Conservation (phyloP, 2,329 filamentous ascomycete species). For the Xylaria sp. region DNA sequence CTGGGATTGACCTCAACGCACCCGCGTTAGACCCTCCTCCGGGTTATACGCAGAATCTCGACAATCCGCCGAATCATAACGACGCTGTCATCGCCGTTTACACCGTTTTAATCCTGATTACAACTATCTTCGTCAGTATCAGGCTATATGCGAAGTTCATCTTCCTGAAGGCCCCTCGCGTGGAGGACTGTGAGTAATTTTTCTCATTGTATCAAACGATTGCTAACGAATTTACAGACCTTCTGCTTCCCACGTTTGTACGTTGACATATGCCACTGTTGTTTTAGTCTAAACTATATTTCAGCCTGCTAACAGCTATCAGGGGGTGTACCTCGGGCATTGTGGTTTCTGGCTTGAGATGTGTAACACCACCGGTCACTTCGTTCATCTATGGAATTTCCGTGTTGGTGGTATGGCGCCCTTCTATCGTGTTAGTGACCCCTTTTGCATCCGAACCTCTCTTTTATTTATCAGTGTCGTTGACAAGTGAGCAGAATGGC, state of each 20-base stretch:
- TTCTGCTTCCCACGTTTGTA: constrained; percentile 18
- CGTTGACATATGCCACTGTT: background rate
- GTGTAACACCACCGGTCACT: constrained; percentile 17
- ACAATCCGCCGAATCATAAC: constrained; percentile 19
- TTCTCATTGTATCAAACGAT: background rate
- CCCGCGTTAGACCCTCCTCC: constrained; percentile 8
- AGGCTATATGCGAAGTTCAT: constrained; percentile 23
- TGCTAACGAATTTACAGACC: constrained; percentile 9
- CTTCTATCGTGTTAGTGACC: constrained; percentile 12
- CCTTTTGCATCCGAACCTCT: background rate
- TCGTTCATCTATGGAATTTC: constrained; percentile 22
- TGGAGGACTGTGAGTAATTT: constrained; percentile 22
- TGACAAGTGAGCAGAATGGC: constrained; percentile 11
- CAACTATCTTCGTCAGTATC: constrained; percentile 17
- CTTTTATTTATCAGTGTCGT: background rate
- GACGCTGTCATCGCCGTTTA: constrained; percentile 16
- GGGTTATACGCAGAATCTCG: constrained; percentile 9
- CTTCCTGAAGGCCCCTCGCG: constrained; percentile 14
- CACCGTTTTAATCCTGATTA: constrained; percentile 2
- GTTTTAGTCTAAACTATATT: background rate
- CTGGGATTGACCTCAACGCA: constrained; percentile 17
- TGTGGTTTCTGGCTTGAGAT: constrained; percentile 21
- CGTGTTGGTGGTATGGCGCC: constrained; percentile 13
- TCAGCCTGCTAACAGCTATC: constrained; percentile 3
- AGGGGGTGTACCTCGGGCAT: constrained; percentile 20